Base-by-base conservation (phyloP, 2,329 filamentous ascomycete genomes). In the Lecanicillium sp. region DNA sequence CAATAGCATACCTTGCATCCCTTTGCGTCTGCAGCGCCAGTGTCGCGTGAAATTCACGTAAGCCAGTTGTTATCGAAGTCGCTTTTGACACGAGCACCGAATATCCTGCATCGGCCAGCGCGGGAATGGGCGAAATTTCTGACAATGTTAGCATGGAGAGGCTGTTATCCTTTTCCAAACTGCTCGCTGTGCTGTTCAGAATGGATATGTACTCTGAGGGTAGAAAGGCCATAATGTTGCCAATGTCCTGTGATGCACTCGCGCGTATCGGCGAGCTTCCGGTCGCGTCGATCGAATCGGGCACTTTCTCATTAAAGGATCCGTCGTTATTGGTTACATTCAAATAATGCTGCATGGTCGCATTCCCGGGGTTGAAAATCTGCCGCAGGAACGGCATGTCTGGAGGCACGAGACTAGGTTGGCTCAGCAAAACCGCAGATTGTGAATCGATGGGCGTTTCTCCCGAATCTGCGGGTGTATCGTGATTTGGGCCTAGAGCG, bases 361-460 rank as follows among this genome's bases (percentile, higher is more conserved):
- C n/a, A 12, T 19, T 33, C n/a, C 36, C 8, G 5, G 41, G 21
- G 15, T 44, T 27, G 5, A 26, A 44, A 3, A 44, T 36, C n/a
- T 44, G 41, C 20, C 10, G 30, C 41, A 44, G 30, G n/a, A 44
- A 44, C 4, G 30, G 41, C 41, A 36, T 36, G n/a, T 21, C 41
- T 12, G 26, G 3, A 3, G 26, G 39, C 11, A 21, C 39, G 4
- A 17, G 12, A 3, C 9, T 29, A 6, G 2, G 24, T 4, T 9
- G 4, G 24, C n/a, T 17, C 15, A n/a, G 38, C 24, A 14, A 2
- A 19, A n/a, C n/a, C n/a, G n/a, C n/a, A n/a, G n/a, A n/a, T n/a
- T n/a, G n/a, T n/a, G n/a, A n/a, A n/a, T n/a, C n/a, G n/a, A n/a
- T n/a, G n/a, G n/a, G n/a, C n/a, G n/a, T n/a, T n/a, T n/a, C n/a